Percentiles rank a stretch among this genome's conserved stretches.
phyloP scores from a whole-genome alignment of 768 basidiomycete species.

The Tricholoma sp. region DNA sequence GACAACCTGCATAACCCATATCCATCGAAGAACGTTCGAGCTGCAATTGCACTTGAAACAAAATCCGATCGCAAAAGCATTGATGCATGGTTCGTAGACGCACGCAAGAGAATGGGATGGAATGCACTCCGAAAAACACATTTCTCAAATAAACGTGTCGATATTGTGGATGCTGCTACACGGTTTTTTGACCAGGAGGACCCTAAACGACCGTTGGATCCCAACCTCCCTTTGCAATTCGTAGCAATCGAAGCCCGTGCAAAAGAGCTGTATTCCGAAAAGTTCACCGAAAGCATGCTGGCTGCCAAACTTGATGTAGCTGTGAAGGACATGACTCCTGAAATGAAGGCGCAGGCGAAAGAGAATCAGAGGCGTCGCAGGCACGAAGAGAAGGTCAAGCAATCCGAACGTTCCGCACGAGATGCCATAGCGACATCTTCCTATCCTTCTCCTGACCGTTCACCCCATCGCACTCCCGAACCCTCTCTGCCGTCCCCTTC shows the following conservation, averaged over 20 bases:
- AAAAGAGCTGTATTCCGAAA: slow-evolving; percentile 16
- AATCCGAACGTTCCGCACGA: not conserved
- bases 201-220: slow-evolving; percentile 15
- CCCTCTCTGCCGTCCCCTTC: not conserved
- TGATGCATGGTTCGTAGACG: slow-evolving; percentile 43
- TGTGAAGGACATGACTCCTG: slow-evolving; percentile 24
- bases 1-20: slow-evolving; percentile 49
- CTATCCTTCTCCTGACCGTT: slow-evolving; percentile 18
- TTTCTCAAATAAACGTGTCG: slow-evolving; percentile 27
- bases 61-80: slow-evolving; percentile 25
- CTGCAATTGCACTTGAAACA: slow-evolving; percentile 20
- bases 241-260: slow-evolving; percentile 15
- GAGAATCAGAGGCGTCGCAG: slow-evolving; percentile 2
- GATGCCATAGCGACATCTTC: slow-evolving; percentile 3
- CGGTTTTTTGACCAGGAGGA: slow-evolving; percentile 23
- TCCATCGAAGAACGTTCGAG: slow-evolving; percentile 30
- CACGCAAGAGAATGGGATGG: slow-evolving; percentile 51
- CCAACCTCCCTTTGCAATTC: slow-evolving; percentile 18
- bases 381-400: not conserved
- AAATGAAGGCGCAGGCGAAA: slow-evolving; percentile 12
- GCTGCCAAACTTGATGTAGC: slow-evolving; percentile 21
- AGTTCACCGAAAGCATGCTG: slow-evolving; percentile 8
- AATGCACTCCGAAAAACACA: slow-evolving; percentile 30
- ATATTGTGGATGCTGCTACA: slow-evolving; percentile 34
- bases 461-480: slow-evolving; percentile 11